These are phyloP conservation scores for Simmondsia chinensis DNA, from an alignment of 148 eudicot species.

Conservation along the genomic window DNA sequence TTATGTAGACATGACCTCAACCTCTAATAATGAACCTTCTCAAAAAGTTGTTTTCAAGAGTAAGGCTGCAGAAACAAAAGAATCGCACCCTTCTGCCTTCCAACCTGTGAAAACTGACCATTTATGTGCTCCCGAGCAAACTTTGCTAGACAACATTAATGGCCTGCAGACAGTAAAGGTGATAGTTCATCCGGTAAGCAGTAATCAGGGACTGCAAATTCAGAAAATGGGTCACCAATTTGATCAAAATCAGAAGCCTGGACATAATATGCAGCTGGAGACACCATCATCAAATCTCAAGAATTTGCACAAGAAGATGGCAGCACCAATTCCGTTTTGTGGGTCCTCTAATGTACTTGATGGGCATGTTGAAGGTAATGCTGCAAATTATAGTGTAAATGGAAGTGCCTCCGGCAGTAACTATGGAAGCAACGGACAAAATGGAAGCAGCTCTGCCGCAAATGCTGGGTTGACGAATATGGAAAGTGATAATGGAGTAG, in stretches of 20 bases:
- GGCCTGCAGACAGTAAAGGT: constrained; percentile 11
- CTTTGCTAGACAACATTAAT: constrained; percentile 6
- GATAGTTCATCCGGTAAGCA: constrained; percentile 9
- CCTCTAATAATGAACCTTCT: constrained; percentile 17
- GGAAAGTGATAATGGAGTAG: constrained; percentile 22
- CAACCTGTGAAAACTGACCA: constrained; percentile 8
- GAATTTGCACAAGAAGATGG: constrained; percentile 15
- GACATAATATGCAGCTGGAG: constrained; percentile 11
- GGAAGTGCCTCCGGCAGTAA: constrained; percentile 50
- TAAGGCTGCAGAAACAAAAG: constrained; percentile 16
- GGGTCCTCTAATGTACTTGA: constrained; percentile 25
- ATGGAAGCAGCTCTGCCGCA: constrained; percentile 29
- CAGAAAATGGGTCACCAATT: constrained; percentile 18
- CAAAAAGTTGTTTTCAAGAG: constrained; percentile 7
- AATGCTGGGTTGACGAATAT: constrained; percentile 21
- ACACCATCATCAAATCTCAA: constrained; percentile 14
- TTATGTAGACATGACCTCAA: constrained; percentile 26
- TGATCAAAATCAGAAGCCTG: constrained; percentile 14
- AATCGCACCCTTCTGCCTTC: constrained; percentile 21
- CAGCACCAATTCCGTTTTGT: constrained; percentile 21
- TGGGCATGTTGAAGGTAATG: constrained; percentile 18
- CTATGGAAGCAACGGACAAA: constrained; percentile 40
- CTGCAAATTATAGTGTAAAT: constrained; percentile 27
- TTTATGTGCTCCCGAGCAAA: constrained; percentile 10
- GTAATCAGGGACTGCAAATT: constrained; percentile 16